These are phyloP conservation scores for Hanseniaspora valbyensis DNA, from an alignment of 805 yeast species.

Conservation along the genomic window DNA sequence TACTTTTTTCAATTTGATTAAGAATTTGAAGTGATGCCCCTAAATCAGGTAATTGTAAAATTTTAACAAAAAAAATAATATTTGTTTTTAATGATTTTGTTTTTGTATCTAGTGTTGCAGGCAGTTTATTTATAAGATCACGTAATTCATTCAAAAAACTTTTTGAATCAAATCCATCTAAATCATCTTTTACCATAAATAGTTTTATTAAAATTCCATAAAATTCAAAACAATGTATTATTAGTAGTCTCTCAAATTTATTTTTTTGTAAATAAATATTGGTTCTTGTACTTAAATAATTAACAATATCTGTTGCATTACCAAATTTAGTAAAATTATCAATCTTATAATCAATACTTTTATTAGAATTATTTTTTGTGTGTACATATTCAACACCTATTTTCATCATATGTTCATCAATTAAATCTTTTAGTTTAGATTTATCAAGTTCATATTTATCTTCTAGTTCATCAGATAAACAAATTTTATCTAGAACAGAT, in stretches of 20 bases:
- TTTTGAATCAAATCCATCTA: neutral
- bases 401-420: constrained; percentile 3
- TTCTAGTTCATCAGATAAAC: neutral
- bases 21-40: neutral
- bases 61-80: constrained; percentile 3
- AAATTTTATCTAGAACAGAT: neutral
- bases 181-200: neutral
- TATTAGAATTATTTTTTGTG: neutral
- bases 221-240: neutral
- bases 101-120: neutral
- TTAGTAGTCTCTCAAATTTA: neutral
- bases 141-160: neutral
- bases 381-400: neutral
- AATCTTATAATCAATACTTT: neutral
- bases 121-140: neutral
- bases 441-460: neutral
- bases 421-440: neutral
- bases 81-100: neutral
- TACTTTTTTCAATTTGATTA: neutral
- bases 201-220: constrained; percentile 2
- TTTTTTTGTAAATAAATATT: neutral
- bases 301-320: neutral
- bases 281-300: constrained; percentile 5
- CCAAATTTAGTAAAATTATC: neutral
- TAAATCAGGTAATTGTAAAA: neutral